phyloP scores from a whole-genome alignment of 768 basidiomycete genomes.

The Hebeloma cylindrosporum region DNA sequence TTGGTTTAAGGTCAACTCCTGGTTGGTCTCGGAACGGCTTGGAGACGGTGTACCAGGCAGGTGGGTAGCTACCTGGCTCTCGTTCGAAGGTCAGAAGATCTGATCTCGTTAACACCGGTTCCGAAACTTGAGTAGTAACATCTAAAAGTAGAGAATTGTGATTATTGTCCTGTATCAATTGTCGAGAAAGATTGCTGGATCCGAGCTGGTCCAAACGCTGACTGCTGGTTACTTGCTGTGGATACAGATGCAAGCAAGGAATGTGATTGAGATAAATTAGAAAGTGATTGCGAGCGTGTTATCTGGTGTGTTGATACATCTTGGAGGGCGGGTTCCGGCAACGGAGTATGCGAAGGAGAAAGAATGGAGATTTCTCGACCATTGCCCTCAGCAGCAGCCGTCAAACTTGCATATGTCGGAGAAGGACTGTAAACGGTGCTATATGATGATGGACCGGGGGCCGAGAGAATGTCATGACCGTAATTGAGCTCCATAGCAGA shows the following conservation, averaged over 20 bases:
- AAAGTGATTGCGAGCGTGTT: constrained; percentile 55
- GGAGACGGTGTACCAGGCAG: constrained; percentile 26
- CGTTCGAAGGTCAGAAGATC: constrained; percentile 15
- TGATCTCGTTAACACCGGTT: constrained; percentile 11
- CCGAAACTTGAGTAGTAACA: constrained; percentile 6
- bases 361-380: constrained; percentile 20
- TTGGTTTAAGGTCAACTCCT: constrained; percentile 19
- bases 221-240: constrained; percentile 44
- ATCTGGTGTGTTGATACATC: constrained; percentile 33
- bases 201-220: constrained; percentile 44
- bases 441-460: constrained; percentile 42
- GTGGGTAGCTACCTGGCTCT: constrained; percentile 21
- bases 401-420: constrained; percentile 13
- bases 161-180: constrained; percentile 37
- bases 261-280: constrained; percentile 45
- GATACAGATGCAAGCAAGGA: constrained; percentile 44
- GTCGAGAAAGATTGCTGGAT: constrained; percentile 54
- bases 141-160: constrained; percentile 11
- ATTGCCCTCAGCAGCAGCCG: constrained; percentile 18
- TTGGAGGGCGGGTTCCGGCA: constrained; percentile 25
- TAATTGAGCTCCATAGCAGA: constrained; percentile 53
- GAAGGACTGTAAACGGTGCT: constrained; percentile 24
- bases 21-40: constrained; percentile 18
- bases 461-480: constrained; percentile 31
- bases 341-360: constrained; percentile 17